Evolutionary conservation across 1,284 basidiomycete genomes (phyloP), one percentile per base, ranked within the genome.

Genomic region (Trichosporon inkin): DNA sequence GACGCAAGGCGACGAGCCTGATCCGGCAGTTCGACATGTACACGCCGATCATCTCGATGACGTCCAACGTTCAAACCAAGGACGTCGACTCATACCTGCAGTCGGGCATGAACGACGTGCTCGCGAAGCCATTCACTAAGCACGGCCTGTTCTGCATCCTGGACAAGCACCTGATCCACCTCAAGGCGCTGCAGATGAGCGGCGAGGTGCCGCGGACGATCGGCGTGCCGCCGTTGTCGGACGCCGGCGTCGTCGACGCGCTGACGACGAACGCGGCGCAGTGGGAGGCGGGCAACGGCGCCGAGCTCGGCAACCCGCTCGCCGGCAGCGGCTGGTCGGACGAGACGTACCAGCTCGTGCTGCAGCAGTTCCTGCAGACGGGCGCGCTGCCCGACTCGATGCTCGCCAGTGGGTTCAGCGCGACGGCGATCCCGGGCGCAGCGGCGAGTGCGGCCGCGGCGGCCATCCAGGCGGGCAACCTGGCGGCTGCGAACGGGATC

Each of bases 21-120:
- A 97, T 97, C 69, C 83, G 94, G 14, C 90, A 93, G 79, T 97
- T 97, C 71, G 93, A 97, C 79, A 86, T 68, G 34, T 73, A 70
- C 56, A 98, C 94, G 52, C 94, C 94, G 2, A 96, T 96, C 75
- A 96, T 97, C 70, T 93, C 90, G 14, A 96, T 97, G 92, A 96
- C 92, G 57, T 88, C 87, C 71, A 96, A 95, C 76, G 91, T 89
- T 56, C 89, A 90, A 67, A 92, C 93, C 19, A 71, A 74, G 68
- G 74, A 74, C 57, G 71, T 77, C 61, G 66, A 69, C 55, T 71
- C 71, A 28, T 74, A 74, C 61, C 58, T 71, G 24, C 67, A 68
- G 47, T 73, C 73, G 16, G 88, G 92, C 20, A 97, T 97, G 94
- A 97, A 95, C 76, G 94, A 97, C 78, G 89, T 96, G 60, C 80